Conservation (phyloP, 345 rosid species). For the Populus deltoides region DNA sequence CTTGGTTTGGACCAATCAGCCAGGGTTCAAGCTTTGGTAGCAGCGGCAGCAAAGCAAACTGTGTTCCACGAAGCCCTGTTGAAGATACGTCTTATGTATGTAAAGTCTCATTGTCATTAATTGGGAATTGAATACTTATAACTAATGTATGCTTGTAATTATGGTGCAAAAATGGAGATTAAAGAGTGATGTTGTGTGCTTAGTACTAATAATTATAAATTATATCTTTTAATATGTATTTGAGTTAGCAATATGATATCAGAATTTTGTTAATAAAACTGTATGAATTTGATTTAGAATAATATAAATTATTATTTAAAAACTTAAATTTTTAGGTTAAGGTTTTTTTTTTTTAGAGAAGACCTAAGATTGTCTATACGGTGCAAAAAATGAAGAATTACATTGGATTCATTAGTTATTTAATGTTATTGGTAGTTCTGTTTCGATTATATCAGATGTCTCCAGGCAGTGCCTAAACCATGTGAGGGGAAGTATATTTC, state of each 20-base stretch:
- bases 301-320: no score
- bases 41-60: neutral
- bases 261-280: no score
- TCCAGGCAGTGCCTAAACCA: neutral
- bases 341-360: no score
- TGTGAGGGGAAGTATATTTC: neutral
- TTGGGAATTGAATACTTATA: neutral
- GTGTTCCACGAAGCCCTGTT: neutral
- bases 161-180: neutral
- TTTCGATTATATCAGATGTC: neutral
- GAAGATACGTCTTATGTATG: neutral
- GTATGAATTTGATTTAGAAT: no score
- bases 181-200: neutral
- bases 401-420: neutral
- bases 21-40: neutral
- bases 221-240: no score
- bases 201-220: no score
- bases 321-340: no score
- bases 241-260: no score
- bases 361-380: neutral
- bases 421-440: neutral
- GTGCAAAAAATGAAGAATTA: neutral
- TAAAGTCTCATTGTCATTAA: no score
- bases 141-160: neutral
- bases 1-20: neutral